Evolutionary conservation across 1,139 yeast genomes (phyloP), one percentile per base, ranked within the genome.

Genomic region (Nakaseomyces delphensis): DNA sequence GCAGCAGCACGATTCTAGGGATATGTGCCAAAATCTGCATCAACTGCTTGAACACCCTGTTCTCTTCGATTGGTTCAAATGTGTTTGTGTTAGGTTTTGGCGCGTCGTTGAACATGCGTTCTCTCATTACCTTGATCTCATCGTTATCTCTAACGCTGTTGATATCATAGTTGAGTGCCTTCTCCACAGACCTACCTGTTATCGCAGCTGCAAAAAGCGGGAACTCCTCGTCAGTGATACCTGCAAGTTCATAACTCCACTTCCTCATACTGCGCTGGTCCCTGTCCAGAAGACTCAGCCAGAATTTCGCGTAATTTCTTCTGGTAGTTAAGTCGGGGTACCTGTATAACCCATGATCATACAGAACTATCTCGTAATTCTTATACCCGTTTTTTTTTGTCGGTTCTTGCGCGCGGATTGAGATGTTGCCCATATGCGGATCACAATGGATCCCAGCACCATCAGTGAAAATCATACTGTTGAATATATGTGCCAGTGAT

Each of bases 351-450:
- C 98, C 99, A 62, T 93, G 98, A 62, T 93, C 99, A 58, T 87
- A 93, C 25, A 93, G 69, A 9, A 93, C 70, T 44, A 93, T 84
- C 62, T 93, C 98, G 59, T 91, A 93, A 60, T 91, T 89, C 60
- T 80, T 85, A 43, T 25, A 23, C 36, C 20, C 57, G 15, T 56
- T 48, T 20, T 46, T 55, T 7, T 20, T 49, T 42, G 39, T 43
- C 8, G 45, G 28, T 11, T 64, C 59, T 4, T 69, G 55, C 1
- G 73, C 64, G 43, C 87, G 67, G 16, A 91, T 85, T 0, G 97
- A 96, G 48, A 91, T 69, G 55, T 91, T 93, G 0, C 99, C 99
- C 11, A 95, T 96, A 62, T 91, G 99, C 1, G 98, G 98, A 61
- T 91, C 99, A 66, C 98, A 91, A 60, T 91, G 99, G 41, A 91